Base-by-base conservation (phyloP, 2,329 filamentous ascomycete species). In the Aspergillus sclerotialis region DNA sequence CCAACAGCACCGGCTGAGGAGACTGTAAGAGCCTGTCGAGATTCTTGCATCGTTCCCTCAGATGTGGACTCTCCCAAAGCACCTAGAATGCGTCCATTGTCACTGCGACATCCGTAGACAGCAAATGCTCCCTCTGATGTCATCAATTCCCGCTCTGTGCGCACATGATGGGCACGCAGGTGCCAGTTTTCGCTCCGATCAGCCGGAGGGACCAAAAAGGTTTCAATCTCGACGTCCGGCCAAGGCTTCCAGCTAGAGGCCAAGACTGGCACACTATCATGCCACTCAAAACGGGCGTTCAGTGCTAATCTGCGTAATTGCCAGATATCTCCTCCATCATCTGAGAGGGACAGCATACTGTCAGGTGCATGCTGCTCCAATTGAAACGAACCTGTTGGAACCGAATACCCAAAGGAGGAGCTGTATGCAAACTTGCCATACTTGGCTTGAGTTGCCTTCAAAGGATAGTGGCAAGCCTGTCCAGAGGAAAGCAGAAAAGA, bases 371-470 rank as follows among this genome's bases (percentile, higher is more conserved):
- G 84, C 50, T 87, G 83, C 55, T 87, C 82, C 1, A 89, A 72
- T 1, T 80, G 80, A 57, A 86, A 84, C 12, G 78, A 72, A 0
- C 84, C 84, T 0, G 83, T 84, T 0, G 84, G 82, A 0, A 88
- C 84, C 0, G 80, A 84, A 62, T 88, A 89, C 13, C 72, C 82
- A 55, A 84, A 89, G 0, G 80, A 75, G 33, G 80, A 80, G 50
- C 78, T 83, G 29, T 89, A 89, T 5, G 82, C 82, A 53, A 89
- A 88, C 39, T 77, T 75, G 30, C 84, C 84, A 57, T 89, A 89
- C 52, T 89, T 89, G 41, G 84, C 82, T 56, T 89, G 83, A 0
- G 83, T 85, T 35, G 81, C 83, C 59, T 84, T 84, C 68, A 89
- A 80, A 0, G 84, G 80, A 53, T 89, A 89, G 56, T 83, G 80